Conservation (phyloP, 108 stramenopile genomes). For the Nannochloropsis salina region DNA sequence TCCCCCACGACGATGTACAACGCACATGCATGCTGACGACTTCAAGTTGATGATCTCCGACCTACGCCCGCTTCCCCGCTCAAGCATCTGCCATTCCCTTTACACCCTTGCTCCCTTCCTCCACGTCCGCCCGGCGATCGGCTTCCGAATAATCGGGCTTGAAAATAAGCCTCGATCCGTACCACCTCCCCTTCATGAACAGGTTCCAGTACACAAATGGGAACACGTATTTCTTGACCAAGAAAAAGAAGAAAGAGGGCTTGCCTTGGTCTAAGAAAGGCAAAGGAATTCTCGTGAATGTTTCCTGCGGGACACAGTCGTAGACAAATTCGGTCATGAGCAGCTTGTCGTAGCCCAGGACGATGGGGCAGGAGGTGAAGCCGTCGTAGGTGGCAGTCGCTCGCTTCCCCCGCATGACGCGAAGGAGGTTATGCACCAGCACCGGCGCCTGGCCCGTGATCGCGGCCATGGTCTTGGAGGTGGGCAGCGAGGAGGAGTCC, state of each 20-base stretch:
- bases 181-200: not conserved
- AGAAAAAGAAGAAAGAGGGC: not conserved
- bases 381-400: conserved; percentile 47
- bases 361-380: conserved; percentile 52
- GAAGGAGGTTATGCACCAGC: conserved; percentile 48
- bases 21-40: too few relatives aligned
- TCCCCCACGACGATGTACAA: not conserved
- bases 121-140: not conserved
- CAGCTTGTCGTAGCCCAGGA: conserved; percentile 35
- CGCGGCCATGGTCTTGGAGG: conserved; percentile 55
- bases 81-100: not conserved
- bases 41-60: not conserved
- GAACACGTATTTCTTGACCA: conserved; percentile 1
- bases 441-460: conserved; percentile 50
- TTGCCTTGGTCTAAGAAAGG: conserved; percentile 29
- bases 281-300: conserved; percentile 47
- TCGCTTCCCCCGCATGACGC: conserved; percentile 29
- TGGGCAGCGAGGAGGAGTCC: conserved; percentile 53
- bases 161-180: conserved; percentile 18
- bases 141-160: conserved; percentile 2
- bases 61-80: not conserved
- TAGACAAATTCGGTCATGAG: conserved; percentile 54
- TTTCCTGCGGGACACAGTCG: conserved; percentile 46
- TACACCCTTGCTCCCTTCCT: not conserved
- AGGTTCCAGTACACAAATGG: conserved; percentile 22